phyloP scores from a whole-genome alignment of 495 filamentous ascomycete species.

The Penicillium samsonianum region DNA sequence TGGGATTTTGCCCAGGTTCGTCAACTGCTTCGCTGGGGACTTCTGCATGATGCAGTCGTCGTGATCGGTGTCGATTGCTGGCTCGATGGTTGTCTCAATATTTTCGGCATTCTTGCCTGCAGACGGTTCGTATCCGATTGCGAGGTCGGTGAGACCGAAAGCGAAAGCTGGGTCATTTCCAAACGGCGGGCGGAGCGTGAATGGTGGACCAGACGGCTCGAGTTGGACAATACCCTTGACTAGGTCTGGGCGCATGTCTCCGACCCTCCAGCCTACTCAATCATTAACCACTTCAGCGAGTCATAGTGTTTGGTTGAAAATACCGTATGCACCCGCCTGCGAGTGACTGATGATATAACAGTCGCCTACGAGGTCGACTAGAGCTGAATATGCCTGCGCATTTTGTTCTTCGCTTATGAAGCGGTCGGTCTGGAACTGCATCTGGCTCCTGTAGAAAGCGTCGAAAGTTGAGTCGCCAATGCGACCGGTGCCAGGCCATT shows the following conservation, averaged over 20 bases:
- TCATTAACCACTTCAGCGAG: background rate
- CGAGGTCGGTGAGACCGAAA: conserved; percentile 35
- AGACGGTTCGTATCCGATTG: conserved; percentile 28
- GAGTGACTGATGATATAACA: conserved; percentile 35
- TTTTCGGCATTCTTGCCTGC: conserved; percentile 8
- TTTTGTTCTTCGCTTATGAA: conserved; percentile 25
- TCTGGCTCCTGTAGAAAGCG: conserved; percentile 34
- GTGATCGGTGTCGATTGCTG: conserved; percentile 1
- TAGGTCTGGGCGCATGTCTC: conserved; percentile 29
- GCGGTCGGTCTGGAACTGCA: conserved; percentile 29
- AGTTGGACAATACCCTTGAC: conserved; percentile 33
- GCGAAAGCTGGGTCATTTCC: conserved; percentile 12
- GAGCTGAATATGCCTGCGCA: conserved; percentile 25
- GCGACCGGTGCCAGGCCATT: conserved; percentile 55
- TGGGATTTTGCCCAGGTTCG: conserved; percentile 27
- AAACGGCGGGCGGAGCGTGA: conserved; percentile 18
- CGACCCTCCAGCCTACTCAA: conserved; percentile 25
- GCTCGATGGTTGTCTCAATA: conserved; percentile 7
- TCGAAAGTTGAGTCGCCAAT: conserved; percentile 55
- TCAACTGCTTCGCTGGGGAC: conserved; percentile 23
- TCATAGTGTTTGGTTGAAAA: background rate
- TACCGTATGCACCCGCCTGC: conserved; percentile 30
- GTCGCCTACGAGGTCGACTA: conserved; percentile 36
- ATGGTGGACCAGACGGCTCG: conserved; percentile 34
- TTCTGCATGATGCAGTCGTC: conserved; percentile 25